These are phyloP conservation scores for Myxozyma udenii DNA, from an alignment of 805 yeast genomes.

Conservation along the genomic window DNA sequence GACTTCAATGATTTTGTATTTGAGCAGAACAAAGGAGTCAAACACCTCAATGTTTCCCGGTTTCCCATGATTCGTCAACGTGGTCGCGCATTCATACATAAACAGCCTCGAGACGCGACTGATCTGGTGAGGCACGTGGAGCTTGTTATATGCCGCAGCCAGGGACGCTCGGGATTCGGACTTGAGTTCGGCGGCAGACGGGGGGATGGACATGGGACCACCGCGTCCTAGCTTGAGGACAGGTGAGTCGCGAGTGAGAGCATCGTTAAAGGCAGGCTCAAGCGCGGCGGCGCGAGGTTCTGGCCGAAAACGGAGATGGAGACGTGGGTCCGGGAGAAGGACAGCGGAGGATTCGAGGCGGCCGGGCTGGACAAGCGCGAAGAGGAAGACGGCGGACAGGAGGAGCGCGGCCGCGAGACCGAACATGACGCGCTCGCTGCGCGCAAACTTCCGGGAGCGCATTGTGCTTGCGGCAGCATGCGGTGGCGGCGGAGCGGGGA, in stretches of 20 bases:
- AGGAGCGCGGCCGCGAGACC: constrained; percentile 6
- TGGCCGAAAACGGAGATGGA: constrained; percentile 12
- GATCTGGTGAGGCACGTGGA: background rate
- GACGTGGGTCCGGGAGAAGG: constrained; percentile 9
- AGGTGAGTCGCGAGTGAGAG: background rate
- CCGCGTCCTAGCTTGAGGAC: background rate
- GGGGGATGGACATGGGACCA: background rate
- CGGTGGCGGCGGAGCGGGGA: background rate
- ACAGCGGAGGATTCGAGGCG: constrained; percentile 10
- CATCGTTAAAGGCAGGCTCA: background rate
- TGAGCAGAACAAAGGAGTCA: constrained; percentile 17
- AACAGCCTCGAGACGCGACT: constrained; percentile 4
- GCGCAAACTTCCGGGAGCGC: no score
- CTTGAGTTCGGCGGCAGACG: background rate
- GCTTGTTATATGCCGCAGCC: background rate
- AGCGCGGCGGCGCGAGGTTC: background rate
- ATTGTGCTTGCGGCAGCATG: no score
- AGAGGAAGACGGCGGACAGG: constrained; percentile 6
- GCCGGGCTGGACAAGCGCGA: constrained; percentile 7
- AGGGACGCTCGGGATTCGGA: background rate
- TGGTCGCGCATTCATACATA: constrained; percentile 8
- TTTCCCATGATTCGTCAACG: no score
- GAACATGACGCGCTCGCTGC: background rate
- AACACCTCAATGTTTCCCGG: constrained; percentile 11
- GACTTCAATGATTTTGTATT: constrained; percentile 19